Conservation (phyloP, 2,329 filamentous ascomycete species). For the Paecilomyces formosus region DNA sequence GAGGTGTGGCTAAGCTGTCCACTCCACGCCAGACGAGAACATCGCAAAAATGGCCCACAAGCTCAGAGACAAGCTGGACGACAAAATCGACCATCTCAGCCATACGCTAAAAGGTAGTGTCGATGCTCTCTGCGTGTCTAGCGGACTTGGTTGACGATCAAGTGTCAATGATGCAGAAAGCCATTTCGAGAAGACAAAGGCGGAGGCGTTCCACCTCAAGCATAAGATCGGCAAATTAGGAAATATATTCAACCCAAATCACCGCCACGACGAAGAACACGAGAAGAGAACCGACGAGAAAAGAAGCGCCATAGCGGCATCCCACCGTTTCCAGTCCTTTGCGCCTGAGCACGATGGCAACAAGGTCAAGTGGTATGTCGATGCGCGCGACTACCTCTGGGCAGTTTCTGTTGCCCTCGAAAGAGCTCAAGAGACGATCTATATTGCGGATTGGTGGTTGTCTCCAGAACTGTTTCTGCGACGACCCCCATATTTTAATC, state of each 20-base stretch:
- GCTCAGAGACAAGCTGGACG: slow-evolving; percentile 16
- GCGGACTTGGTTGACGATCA: slow-evolving; percentile 1
- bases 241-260: slow-evolving; percentile 72
- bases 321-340: slow-evolving; percentile 81
- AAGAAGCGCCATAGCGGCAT: slow-evolving; percentile 61
- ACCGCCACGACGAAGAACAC: slow-evolving; percentile 90
- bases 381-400: slow-evolving; percentile 93
- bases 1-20: background rate
- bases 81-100: slow-evolving; percentile 14
- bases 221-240: slow-evolving; percentile 57
- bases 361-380: slow-evolving; percentile 92
- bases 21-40: background rate
- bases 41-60: slow-evolving; percentile 4
- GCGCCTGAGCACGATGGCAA: slow-evolving; percentile 83
- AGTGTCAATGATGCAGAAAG: background rate
- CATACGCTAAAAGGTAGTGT: slow-evolving; percentile 19
- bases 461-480: slow-evolving; percentile 82
- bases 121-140: background rate
- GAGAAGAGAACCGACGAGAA: slow-evolving; percentile 79
- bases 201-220: slow-evolving; percentile 43
- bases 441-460: slow-evolving; percentile 96
- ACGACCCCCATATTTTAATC: slow-evolving; percentile 71
- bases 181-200: slow-evolving; percentile 15
- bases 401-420: slow-evolving; percentile 88
- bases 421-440: slow-evolving; percentile 83